These are phyloP conservation scores for Pseudonitzschia delicatissima DNA, from an alignment of 108 stramenopile species.

Conservation along the genomic window DNA sequence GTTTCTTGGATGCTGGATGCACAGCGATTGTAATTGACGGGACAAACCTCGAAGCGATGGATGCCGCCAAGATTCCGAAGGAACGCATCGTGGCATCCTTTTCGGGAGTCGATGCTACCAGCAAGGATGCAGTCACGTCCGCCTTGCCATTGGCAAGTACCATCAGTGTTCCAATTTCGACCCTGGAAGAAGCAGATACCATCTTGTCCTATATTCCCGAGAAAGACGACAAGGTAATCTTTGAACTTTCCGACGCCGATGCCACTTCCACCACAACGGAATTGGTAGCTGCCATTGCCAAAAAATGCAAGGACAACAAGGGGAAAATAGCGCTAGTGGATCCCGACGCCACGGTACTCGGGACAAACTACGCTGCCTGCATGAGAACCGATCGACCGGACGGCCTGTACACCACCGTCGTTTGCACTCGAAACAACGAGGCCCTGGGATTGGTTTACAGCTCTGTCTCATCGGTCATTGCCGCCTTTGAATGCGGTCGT, in stretches of 20 bases:
- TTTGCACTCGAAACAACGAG: slow-evolving; percentile 78
- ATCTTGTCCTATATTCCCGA: slow-evolving; percentile 21
- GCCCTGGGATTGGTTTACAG: slow-evolving; percentile 94
- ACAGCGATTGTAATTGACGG: slow-evolving; percentile 54
- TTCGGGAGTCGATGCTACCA: not conserved
- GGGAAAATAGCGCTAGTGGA: slow-evolving; percentile 64
- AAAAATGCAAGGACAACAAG: slow-evolving; percentile 47
- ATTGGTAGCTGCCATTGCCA: slow-evolving; percentile 32
- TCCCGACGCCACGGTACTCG: slow-evolving; percentile 62
- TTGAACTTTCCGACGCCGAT: slow-evolving; percentile 15
- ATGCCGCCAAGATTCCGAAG: slow-evolving; percentile 59
- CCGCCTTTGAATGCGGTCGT: slow-evolving; percentile 78
- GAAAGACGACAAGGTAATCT: slow-evolving; percentile 32
- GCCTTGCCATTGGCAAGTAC: slow-evolving; percentile 23
- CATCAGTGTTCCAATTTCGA: slow-evolving; percentile 22
- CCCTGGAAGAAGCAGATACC: slow-evolving; percentile 14
- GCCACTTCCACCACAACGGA: not conserved
- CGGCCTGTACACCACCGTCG: slow-evolving; percentile 92
- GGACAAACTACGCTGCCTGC: slow-evolving; percentile 60
- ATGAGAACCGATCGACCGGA: slow-evolving; percentile 88
- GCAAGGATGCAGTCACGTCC: not conserved
- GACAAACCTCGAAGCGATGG: slow-evolving; percentile 50
- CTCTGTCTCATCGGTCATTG: slow-evolving; percentile 77
- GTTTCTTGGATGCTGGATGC: slow-evolving; percentile 83
- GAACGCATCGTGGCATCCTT: slow-evolving; percentile 71